Evolutionary conservation across 176 grass and related monocot genomes (phyloP).

Genomic region (Rhynchospora breviuscula): DNA sequence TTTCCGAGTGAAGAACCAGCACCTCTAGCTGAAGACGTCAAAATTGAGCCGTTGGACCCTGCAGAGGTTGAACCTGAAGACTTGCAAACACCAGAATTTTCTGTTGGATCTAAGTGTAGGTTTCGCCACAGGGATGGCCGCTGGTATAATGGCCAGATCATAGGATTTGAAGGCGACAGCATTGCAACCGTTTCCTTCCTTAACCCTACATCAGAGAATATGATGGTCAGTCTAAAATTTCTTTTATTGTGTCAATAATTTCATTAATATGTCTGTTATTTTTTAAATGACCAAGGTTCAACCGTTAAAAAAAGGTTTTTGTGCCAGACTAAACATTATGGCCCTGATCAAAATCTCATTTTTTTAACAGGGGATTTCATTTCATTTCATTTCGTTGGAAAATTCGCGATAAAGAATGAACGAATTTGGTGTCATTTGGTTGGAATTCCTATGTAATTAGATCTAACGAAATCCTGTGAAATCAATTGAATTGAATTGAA

Average conservation of each 20-base stretch:
- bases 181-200: conserved; percentile 78
- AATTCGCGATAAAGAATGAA: too few species aligned
- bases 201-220: conserved; percentile 76
- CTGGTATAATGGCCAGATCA: conserved; percentile 83
- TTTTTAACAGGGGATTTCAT: too few species aligned
- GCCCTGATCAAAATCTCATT: too few species aligned
- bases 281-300: not conserved
- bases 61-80: conserved; percentile 48
- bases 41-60: conserved; percentile 37
- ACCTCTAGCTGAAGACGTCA: conserved; percentile 17
- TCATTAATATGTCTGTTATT: not conserved
- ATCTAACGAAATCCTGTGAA: too few species aligned
- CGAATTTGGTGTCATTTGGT: too few species aligned
- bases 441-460: too few species aligned
- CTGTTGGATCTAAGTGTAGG: conserved; percentile 76
- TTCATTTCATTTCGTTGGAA: too few species aligned
- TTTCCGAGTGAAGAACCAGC: conserved; percentile 44
- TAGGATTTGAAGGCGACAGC: conserved; percentile 57
- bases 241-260: not conserved
- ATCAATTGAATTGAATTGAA: too few species aligned
- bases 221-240: conserved; percentile 53
- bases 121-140: conserved; percentile 84
- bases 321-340: not conserved
- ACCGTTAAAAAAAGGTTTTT: not conserved
- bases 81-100: conserved; percentile 42